phyloP scores from a whole-genome alignment of 495 filamentous ascomycete species.

The Pyronema omphalodes region DNA sequence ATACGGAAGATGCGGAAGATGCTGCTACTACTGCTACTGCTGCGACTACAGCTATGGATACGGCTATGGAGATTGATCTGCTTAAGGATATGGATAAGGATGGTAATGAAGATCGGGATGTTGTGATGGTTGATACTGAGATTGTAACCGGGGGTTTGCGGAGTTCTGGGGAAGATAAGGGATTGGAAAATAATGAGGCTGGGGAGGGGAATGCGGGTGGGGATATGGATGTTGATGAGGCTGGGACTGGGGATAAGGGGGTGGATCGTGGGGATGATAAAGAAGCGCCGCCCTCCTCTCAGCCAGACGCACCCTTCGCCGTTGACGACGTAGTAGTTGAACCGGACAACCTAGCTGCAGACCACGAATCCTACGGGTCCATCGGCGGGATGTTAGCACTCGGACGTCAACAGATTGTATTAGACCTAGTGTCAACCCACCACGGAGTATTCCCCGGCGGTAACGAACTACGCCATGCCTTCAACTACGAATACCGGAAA shows the following conservation, averaged over 20 bases:
- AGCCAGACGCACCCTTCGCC: background rate
- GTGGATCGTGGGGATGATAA: too few relatives aligned
- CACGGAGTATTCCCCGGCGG: slow-evolving; percentile 56
- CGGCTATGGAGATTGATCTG: too few relatives aligned
- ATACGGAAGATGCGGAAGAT: too few relatives aligned
- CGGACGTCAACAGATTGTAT: slow-evolving; percentile 41
- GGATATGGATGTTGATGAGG: background rate
- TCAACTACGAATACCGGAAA: slow-evolving; percentile 26
- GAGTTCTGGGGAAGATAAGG: background rate
- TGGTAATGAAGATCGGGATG: too few relatives aligned
- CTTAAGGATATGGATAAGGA: too few relatives aligned
- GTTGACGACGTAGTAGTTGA: slow-evolving; percentile 16
- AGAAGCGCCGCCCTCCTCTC: background rate
- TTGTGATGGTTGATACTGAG: background rate
- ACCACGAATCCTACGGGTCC: slow-evolving; percentile 20
- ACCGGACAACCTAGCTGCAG: slow-evolving; percentile 18
- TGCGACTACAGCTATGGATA: too few relatives aligned
- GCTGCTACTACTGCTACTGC: too few relatives aligned
- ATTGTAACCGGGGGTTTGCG: too few relatives aligned
- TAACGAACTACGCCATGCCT: slow-evolving; percentile 54
- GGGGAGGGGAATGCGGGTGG: too few relatives aligned
- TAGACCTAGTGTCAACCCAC: slow-evolving; percentile 49
- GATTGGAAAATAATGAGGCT: background rate
- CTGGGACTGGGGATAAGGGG: too few relatives aligned
- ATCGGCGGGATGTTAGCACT: slow-evolving; percentile 23